Base-by-base conservation (phyloP, 768 basidiomycete genomes). In the Suillus discolor region DNA sequence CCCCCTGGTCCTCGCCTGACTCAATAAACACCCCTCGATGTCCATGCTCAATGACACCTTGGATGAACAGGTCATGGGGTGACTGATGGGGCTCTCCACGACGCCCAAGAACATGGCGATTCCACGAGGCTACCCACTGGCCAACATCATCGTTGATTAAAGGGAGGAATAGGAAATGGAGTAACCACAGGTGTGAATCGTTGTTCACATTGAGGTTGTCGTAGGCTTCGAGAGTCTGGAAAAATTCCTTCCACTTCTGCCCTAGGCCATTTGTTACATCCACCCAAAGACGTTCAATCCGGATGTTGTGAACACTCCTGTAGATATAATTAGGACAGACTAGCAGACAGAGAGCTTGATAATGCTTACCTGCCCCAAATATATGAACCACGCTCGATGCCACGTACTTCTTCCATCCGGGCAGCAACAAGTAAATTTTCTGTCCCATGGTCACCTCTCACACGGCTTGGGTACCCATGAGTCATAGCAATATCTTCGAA, bases 231-330 rank as follows among this genome's bases (percentile, higher is more conserved):
- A 84, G 73, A 0, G 72, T 68, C 0, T 60, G 67, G 57, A 85
- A 85, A 64, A 84, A 84, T 0, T 76, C 80, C 0, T 73, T 45
- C 84, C 84, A 85, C 11, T 49, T 51, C 1, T 73, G 69, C 0
- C 70, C 78, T 75, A 85, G 83, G 11, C 80, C 75, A 0, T 63
- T 47, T 0, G 81, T 79, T 38, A 81, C 73, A 53, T 84, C 82
- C 12, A 82, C 75, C 83, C 83, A 84, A 0, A 84, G 70, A 0
- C 74, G 62, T 67, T 85, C 84, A 67, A 85, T 84, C 0, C 76
- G 65, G 1, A 70, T 68, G 49, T 78, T 78, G 9, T 67, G 69
- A 15, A 71, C 70, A 11, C 70, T 74, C 23, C 74, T 67, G 25
- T 9, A 51, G 4, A 51, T 25, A 51, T 54, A 53, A 31, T 66